A percentile compares a stretch with the other conserved stretches of the same genome.
Conservation (phyloP, 2,329 filamentous ascomycete species). For the Colletotrichum destructivum region DNA sequence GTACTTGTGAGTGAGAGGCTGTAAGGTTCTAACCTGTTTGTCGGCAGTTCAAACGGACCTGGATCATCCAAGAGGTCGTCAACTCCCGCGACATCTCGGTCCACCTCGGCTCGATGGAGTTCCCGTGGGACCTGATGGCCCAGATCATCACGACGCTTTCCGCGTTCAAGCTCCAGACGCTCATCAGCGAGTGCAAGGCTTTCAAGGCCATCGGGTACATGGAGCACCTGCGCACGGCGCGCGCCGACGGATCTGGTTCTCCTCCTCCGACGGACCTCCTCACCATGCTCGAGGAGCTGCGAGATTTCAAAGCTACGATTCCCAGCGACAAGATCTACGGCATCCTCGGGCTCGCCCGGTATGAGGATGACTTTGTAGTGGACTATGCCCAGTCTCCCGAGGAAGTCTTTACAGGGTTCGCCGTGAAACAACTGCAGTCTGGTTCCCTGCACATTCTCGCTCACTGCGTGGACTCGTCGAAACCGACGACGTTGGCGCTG, state of each 20-base stretch:
- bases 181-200: slow-evolving; percentile 25
- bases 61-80: slow-evolving; percentile 40
- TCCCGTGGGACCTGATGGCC: slow-evolving; percentile 1
- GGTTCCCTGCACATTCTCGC: slow-evolving; percentile 17
- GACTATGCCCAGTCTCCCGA: slow-evolving; percentile 24
- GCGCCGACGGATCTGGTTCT: neutral
- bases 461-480: slow-evolving; percentile 25
- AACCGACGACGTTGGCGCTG: slow-evolving; percentile 18
- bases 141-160: neutral
- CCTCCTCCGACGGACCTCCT: slow-evolving; percentile 2
- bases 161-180: slow-evolving; percentile 8
- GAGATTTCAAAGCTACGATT: slow-evolving; percentile 33
- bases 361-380: neutral
- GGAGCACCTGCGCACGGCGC: slow-evolving; percentile 2
- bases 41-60: slow-evolving; percentile 36
- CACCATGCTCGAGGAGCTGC: slow-evolving; percentile 22
- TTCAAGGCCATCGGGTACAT: slow-evolving; percentile 26
- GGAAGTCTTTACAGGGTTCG: slow-evolving; percentile 20
- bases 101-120: slow-evolving; percentile 18
- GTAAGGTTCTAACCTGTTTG: neutral
- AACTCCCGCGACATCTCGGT: slow-evolving; percentile 22
- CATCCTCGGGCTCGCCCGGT: neutral
- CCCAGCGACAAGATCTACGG: slow-evolving; percentile 32
- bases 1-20: neutral
- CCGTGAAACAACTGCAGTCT: neutral